Percentiles rank a stretch among this genome's conserved stretches.
These are phyloP conservation scores for Hordeum vulgare DNA, from an alignment of 176 grass and related monocot species.

Conservation along the genomic window MorexV3_pseudomolecules_assembly NC_058520.1:489142110-489142609, in stretches of 20 bases:
- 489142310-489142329: neutral
- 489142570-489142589: neutral
- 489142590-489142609: conserved; percentile 29
- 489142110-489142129: neutral
- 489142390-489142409: neutral
- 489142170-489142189: neutral
- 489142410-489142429: neutral
- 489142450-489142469: neutral
- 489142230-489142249: neutral
- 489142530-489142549: conserved; percentile 2
- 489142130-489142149: neutral
- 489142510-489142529: neutral
- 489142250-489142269: neutral
- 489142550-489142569: neutral
- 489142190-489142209: neutral
- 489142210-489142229: neutral
- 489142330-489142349: neutral
- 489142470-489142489: neutral
- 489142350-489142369: neutral
- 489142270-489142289: too few species aligned
- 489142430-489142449: neutral
- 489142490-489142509: conserved; percentile 2
- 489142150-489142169: neutral
- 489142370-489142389: neutral
- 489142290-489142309: too few species aligned